Percentiles rank a stretch among this genome's conserved stretches.
These are phyloP conservation scores for Imleria badia DNA, from an alignment of 768 basidiomycete species.

Conservation along the genomic window DNA sequence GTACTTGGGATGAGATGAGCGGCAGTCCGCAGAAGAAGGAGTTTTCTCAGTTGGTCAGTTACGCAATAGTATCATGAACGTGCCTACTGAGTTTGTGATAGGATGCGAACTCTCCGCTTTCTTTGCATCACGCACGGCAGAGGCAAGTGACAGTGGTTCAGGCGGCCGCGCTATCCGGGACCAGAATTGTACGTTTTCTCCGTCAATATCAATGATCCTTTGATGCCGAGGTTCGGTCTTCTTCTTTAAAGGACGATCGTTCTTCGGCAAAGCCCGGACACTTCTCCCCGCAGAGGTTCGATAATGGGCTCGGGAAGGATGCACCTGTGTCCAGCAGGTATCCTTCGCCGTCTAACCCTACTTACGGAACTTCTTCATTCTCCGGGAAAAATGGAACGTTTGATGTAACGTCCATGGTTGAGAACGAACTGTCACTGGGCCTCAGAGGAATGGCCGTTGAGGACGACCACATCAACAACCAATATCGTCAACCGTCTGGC, in stretches of 20 bases:
- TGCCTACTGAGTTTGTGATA: conserved; percentile 25
- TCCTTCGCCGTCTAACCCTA: conserved; percentile 45
- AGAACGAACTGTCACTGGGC: conserved; percentile 54
- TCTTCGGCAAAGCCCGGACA: conserved; percentile 46
- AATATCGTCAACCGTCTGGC: conserved; percentile 39
- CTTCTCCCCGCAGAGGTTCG: conserved; percentile 56
- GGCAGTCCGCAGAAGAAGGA: conserved; percentile 52
- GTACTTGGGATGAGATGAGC: conserved; percentile 59
- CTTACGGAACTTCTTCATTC: conserved; percentile 34
- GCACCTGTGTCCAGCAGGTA: conserved; percentile 39
- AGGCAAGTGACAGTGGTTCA: conserved; percentile 44
- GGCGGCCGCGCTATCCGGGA: conserved; percentile 36
- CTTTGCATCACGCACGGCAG: conserved; percentile 46
- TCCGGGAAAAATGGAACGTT: conserved; percentile 32
- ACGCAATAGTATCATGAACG: conserved; percentile 1
- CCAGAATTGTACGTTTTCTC: conserved; percentile 39
- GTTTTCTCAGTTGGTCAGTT: conserved; percentile 47
- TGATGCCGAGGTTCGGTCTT: conserved; percentile 17
- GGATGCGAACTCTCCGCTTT: conserved; percentile 44
- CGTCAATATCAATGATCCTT: conserved; percentile 5
- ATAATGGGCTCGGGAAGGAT: conserved; percentile 45
- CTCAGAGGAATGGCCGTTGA: conserved; percentile 63
- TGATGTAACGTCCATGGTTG: conserved; percentile 44
- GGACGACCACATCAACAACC: conserved; percentile 44
- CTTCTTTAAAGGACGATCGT: conserved; percentile 45